Percentiles rank a stretch among this genome's conserved stretches.
Conservation (phyloP, 495 filamentous ascomycete species). For the Trypethelium eluteriae region DNA sequence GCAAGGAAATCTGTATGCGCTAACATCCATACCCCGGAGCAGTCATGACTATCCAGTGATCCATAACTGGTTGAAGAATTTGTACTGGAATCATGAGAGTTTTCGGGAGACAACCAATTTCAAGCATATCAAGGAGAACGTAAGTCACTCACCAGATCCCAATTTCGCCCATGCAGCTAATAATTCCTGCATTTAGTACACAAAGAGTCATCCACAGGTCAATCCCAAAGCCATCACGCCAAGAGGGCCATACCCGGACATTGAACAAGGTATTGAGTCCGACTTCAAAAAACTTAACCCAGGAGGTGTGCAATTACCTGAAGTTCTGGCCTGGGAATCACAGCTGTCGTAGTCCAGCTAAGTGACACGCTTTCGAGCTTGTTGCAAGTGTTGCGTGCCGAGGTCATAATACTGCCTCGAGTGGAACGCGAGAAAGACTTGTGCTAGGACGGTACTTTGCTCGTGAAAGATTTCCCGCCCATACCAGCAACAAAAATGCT, state of each 20-base stretch:
- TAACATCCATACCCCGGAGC: not conserved
- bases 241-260: slow-evolving; percentile 34
- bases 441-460: too few species aligned
- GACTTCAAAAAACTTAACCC: slow-evolving; percentile 36
- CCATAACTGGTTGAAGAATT: slow-evolving; percentile 45
- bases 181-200: slow-evolving; percentile 36
- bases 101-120: slow-evolving; percentile 35
- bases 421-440: too few species aligned
- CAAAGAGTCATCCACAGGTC: slow-evolving; percentile 43
- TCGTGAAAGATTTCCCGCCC: too few species aligned
- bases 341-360: too few species aligned
- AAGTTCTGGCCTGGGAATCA: slow-evolving; percentile 27
- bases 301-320: slow-evolving; percentile 34
- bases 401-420: too few species aligned
- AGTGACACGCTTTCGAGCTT: too few species aligned
- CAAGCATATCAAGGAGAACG: slow-evolving; percentile 52
- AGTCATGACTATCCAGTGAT: slow-evolving; percentile 42
- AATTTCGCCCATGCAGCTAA: slow-evolving; percentile 9
- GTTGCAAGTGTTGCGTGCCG: too few species aligned
- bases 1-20: not conserved
- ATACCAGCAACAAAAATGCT: too few species aligned
- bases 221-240: slow-evolving; percentile 38
- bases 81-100: slow-evolving; percentile 46
- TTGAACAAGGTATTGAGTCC: slow-evolving; percentile 37
- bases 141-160: slow-evolving; percentile 24